Percentiles rank a stretch among this genome's conserved stretches.
Evolutionary conservation across 305 asterid species (phyloP).

Genomic region (Ajuga reptans): DNA sequence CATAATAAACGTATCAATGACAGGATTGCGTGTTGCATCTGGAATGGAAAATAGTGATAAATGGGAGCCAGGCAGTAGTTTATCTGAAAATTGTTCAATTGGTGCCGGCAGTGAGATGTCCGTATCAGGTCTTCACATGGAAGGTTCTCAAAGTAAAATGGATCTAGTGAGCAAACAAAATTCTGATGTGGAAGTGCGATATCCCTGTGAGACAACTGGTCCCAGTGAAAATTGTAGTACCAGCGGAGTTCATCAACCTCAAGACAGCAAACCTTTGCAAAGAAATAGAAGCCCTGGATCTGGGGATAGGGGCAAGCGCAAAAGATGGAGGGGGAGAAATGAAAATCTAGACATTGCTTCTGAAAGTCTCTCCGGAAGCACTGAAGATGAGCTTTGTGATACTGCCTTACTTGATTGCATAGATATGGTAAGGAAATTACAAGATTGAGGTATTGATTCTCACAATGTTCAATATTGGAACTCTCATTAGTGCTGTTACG

Average conservation of each 20-base stretch:
- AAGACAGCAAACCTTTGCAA: constrained; percentile 40
- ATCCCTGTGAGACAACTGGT: constrained; percentile 46
- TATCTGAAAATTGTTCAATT: constrained; percentile 39
- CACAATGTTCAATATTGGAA: background rate
- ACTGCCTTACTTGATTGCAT: constrained; percentile 26
- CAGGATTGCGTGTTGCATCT: constrained; percentile 34
- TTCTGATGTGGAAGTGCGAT: constrained; percentile 54
- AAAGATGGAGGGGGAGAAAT: constrained; percentile 85
- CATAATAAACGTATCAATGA: constrained; percentile 12
- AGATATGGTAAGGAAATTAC: constrained; percentile 27
- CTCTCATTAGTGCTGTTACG: constrained; percentile 16
- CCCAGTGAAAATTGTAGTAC: constrained; percentile 68
- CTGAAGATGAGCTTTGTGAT: constrained; percentile 38
- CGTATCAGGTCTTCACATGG: constrained; percentile 32
- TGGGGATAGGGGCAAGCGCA: constrained; percentile 80
- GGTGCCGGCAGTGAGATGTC: constrained; percentile 54
- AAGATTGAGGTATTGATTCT: constrained; percentile 11
- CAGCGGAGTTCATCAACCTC: constrained; percentile 46
- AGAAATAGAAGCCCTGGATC: constrained; percentile 46
- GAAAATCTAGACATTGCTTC: constrained; percentile 44
- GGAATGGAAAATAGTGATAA: constrained; percentile 33
- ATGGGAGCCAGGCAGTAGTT: constrained; percentile 40
- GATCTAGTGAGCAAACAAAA: constrained; percentile 33
- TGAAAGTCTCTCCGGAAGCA: constrained; percentile 38
- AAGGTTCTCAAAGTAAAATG: constrained; percentile 38